Evolutionary conservation across 2,329 filamentous ascomycete species (phyloP).

Genomic region (Remersonia thermophila): DNA sequence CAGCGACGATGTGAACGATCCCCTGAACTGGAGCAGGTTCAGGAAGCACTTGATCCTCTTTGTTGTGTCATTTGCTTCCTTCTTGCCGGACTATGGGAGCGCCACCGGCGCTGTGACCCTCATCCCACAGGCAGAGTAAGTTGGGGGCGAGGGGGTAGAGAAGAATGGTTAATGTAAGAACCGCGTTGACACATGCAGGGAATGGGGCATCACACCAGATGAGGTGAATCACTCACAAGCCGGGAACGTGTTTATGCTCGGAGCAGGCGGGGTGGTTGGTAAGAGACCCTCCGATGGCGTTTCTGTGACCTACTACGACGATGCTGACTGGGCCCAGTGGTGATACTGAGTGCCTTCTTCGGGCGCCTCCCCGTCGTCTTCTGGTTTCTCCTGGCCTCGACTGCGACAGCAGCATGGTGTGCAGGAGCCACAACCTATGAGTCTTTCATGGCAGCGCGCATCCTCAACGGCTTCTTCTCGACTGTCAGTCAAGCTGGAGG

Average conservation of each 20-base stretch:
- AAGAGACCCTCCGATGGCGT: conserved; percentile 6
- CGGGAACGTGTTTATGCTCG: conserved; percentile 40
- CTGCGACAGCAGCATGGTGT: conserved; percentile 31
- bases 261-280: conserved; percentile 29
- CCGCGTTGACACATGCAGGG: conserved; percentile 12
- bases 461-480: conserved; percentile 36
- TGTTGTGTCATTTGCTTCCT: conserved; percentile 34
- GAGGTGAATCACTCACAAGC: conserved; percentile 39
- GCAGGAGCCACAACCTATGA: conserved; percentile 31
- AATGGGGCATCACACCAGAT: conserved; percentile 36
- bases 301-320: background rate
- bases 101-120: conserved; percentile 32
- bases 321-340: conserved; percentile 18
- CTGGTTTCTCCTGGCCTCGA: conserved; percentile 26
- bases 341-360: conserved; percentile 29
- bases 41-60: conserved; percentile 38
- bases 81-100: conserved; percentile 37
- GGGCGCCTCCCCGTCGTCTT: conserved; percentile 33
- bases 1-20: conserved; percentile 36
- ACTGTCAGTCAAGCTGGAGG: conserved; percentile 33
- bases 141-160: background rate
- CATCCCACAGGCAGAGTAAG: conserved; percentile 30
- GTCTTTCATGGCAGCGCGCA: conserved; percentile 36
- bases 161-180: background rate
- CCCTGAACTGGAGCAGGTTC: conserved; percentile 38